phyloP scores from a whole-genome alignment of 345 rosid species.

The Brassica carinata region DNA sequence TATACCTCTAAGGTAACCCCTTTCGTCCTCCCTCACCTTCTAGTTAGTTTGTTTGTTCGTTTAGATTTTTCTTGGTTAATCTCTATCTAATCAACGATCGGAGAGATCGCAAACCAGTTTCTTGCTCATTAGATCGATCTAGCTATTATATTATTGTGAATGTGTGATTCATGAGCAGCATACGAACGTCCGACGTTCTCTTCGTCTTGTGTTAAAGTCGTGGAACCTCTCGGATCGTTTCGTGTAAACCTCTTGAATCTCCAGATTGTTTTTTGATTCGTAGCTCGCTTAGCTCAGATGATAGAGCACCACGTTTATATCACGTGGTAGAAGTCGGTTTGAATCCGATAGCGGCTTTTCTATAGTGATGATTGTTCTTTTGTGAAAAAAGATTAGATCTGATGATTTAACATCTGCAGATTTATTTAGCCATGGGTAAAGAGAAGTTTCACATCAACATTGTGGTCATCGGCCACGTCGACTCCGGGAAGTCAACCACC shows the following conservation, averaged over 20 bases:
- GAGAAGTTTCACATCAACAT: slow-evolving; percentile 76
- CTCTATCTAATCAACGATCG: too few species aligned
- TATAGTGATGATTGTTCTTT: not conserved
- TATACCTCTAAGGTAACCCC: not conserved
- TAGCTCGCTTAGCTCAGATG: slow-evolving; percentile 18
- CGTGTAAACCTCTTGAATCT: not conserved
- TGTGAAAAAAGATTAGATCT: not conserved
- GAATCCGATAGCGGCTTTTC: slow-evolving; percentile 27
- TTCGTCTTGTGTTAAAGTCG: not conserved
- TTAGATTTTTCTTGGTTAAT: too few species aligned
- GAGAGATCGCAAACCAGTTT: too few species aligned
- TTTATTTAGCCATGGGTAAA: slow-evolving; percentile 55
- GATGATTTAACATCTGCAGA: not conserved
- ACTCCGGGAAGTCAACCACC: slow-evolving; percentile 78
- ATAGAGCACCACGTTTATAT: slow-evolving; percentile 19
- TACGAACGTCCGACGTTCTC: not conserved
- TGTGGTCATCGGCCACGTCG: slow-evolving; percentile 84
- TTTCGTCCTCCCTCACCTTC: not conserved
- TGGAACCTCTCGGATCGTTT: not conserved
- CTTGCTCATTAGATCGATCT: too few species aligned
- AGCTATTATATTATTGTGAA: too few species aligned
- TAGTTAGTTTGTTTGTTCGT: not conserved
- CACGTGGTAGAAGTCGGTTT: slow-evolving; percentile 34
- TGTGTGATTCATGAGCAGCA: not conserved
- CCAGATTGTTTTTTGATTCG: not conserved